These are phyloP conservation scores for Tylopilus sp. DNA, from an alignment of 1,284 basidiomycete species.

Conservation along the genomic window DNA sequence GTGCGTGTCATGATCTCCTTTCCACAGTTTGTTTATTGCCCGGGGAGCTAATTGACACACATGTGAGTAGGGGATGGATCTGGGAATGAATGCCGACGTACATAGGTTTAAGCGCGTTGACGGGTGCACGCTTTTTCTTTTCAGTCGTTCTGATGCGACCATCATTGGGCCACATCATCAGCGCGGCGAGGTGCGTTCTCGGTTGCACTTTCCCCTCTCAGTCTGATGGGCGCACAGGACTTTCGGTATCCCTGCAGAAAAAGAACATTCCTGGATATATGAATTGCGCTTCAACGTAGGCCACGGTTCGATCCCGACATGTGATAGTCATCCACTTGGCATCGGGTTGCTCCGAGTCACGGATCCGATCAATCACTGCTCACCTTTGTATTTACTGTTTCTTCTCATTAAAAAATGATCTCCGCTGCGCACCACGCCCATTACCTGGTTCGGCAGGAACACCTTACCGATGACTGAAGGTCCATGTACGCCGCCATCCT, in stretches of 20 bases:
- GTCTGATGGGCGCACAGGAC: conserved; percentile 1
- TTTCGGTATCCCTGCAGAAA: conserved; percentile 11
- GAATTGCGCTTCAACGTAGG: conserved; percentile 14
- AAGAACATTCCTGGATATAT: conserved; percentile 13
- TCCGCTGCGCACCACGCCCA: background rate
- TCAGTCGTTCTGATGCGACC: conserved; percentile 34
- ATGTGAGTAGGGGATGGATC: conserved; percentile 29
- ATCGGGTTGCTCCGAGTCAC: conserved; percentile 2
- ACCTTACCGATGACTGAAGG: conserved; percentile 41
- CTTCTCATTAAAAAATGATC: background rate
- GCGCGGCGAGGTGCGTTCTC: conserved; percentile 34
- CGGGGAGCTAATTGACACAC: conserved; percentile 5
- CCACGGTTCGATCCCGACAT: background rate
- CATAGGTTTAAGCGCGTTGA: conserved; percentile 64
- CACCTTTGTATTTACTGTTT: background rate
- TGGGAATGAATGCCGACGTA: conserved; percentile 52
- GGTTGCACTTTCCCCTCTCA: background rate
- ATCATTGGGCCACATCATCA: conserved; percentile 56
- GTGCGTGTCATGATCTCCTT: background rate
- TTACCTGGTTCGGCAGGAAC: conserved; percentile 57
- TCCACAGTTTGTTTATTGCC: conserved; percentile 1
- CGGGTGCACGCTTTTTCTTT: conserved; percentile 36
- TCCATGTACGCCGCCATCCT: conserved; percentile 8
- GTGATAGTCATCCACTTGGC: background rate
- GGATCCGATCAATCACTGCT: conserved; percentile 11